Evolutionary conservation across 345 rosid genomes (phyloP).

Genomic region (Cardamine chenopodiifolia): DNA sequence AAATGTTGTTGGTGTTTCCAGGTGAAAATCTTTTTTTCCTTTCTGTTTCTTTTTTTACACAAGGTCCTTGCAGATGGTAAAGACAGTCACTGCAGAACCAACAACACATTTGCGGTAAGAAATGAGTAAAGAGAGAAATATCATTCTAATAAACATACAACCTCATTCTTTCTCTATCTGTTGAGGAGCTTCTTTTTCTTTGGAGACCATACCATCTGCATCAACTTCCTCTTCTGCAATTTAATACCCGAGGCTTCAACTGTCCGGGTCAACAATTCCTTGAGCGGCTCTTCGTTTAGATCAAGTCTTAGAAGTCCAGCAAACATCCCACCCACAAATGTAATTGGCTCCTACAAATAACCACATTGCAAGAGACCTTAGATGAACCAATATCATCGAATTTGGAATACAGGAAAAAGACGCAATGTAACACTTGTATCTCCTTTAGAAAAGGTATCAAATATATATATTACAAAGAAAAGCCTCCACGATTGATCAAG

Average conservation of each 20-base stretch:
- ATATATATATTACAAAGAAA: background rate
- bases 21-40: background rate
- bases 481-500: background rate
- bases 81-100: slow-evolving; percentile 9
- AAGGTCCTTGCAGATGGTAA: slow-evolving; percentile 13
- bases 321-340: slow-evolving; percentile 48
- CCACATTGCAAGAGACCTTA: slow-evolving; percentile 2
- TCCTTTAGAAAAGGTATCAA: background rate
- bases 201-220: slow-evolving; percentile 28
- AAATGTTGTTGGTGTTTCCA: background rate
- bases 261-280: slow-evolving; percentile 45
- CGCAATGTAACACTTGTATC: background rate
- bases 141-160: background rate
- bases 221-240: slow-evolving; percentile 28
- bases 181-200: slow-evolving; percentile 44
- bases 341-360: slow-evolving; percentile 45
- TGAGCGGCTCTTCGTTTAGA: slow-evolving; percentile 44
- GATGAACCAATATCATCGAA: background rate
- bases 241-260: slow-evolving; percentile 47
- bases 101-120: background rate
- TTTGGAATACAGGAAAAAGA: background rate
- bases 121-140: background rate
- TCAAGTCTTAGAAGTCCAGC: slow-evolving; percentile 46
- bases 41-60: background rate
- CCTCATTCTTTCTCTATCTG: slow-evolving; percentile 44